Evolutionary conservation across 352 stramenopile genomes (phyloP).

Genomic region (Phytopythium litorale): DNA sequence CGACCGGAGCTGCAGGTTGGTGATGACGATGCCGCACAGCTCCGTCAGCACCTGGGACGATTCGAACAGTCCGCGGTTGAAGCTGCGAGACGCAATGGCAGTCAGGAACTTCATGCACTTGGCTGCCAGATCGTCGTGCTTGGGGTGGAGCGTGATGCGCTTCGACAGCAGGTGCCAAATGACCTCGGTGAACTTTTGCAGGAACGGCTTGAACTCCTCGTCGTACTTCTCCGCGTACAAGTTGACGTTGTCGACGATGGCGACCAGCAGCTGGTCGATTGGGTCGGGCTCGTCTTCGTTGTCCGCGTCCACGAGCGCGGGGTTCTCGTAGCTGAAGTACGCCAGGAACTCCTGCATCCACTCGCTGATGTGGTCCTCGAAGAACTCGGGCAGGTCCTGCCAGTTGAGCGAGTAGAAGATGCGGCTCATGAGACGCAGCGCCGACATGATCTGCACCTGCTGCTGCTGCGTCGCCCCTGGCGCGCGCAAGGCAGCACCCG

Average conservation of each 20-base stretch:
- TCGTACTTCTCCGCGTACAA: slow-evolving; percentile 99
- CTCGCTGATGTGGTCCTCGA: slow-evolving; percentile 97
- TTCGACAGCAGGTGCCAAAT: slow-evolving; percentile 80
- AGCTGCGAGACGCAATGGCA: slow-evolving; percentile 92
- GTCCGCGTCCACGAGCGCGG: slow-evolving; percentile 85
- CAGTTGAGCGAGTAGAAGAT: slow-evolving; percentile 99
- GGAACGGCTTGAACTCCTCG: slow-evolving; percentile 96
- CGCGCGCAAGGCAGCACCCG: slow-evolving; percentile 41
- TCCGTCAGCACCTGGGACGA: slow-evolving; percentile 75
- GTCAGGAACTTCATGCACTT: slow-evolving; percentile 98
- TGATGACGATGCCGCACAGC: slow-evolving; percentile 97
- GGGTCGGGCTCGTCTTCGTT: slow-evolving; percentile 91
- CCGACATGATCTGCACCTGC: slow-evolving; percentile 67
- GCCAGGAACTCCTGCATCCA: slow-evolving; percentile 97
- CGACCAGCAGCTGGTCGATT: slow-evolving; percentile 92
- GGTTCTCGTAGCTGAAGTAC: slow-evolving; percentile 94
- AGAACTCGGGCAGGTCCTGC: slow-evolving; percentile 98
- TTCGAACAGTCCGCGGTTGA: slow-evolving; percentile 91
- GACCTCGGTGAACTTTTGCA: slow-evolving; percentile 92
- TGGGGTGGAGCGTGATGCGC: slow-evolving; percentile 72
- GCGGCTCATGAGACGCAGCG: slow-evolving; percentile 91
- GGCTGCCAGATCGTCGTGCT: slow-evolving; percentile 95
- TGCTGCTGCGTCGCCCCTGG: slow-evolving; percentile 34
- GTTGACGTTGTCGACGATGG: slow-evolving; percentile 97
- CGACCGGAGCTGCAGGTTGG: slow-evolving; percentile 96